Conservation (phyloP, 768 basidiomycete genomes). For the Boletus pseudo-olivaceus region DNA sequence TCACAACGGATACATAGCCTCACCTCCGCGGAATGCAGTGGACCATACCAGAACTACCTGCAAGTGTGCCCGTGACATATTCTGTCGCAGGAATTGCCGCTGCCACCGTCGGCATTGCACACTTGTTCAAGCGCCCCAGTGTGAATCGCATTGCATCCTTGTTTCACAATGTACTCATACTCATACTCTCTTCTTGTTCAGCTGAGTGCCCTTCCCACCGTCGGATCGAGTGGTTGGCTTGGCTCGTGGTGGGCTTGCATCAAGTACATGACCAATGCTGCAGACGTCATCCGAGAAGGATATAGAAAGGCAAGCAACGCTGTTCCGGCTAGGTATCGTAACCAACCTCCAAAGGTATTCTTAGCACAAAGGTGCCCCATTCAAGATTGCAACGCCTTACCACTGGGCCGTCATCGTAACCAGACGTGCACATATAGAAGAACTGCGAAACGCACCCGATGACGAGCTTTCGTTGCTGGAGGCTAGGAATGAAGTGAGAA, state of each 20-base stretch:
- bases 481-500: conserved; percentile 33
- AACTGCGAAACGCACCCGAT: conserved; percentile 38
- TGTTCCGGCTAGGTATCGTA: not conserved
- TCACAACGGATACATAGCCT: not conserved
- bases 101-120: not conserved
- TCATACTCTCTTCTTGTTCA: no score
- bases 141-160: not conserved
- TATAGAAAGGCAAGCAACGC: conserved; percentile 24
- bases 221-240: conserved; percentile 23
- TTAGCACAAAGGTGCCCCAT: conserved; percentile 27
- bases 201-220: conserved; percentile 27
- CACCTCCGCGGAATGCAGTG: not conserved
- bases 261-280: conserved; percentile 15
- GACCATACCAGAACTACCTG: not conserved
- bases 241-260: conserved; percentile 26
- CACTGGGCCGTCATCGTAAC: conserved; percentile 40
- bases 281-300: conserved; percentile 27
- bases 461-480: conserved; percentile 34
- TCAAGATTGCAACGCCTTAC: conserved; percentile 27
- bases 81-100: not conserved
- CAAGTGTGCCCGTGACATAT: not conserved
- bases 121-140: not conserved
- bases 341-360: no score
- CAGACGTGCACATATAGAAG: conserved; percentile 32
- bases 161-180: not conserved